Evolutionary conservation across 164 flowering plant genomes (phyloP).

Genomic region (Protea cynaroides): DNA sequence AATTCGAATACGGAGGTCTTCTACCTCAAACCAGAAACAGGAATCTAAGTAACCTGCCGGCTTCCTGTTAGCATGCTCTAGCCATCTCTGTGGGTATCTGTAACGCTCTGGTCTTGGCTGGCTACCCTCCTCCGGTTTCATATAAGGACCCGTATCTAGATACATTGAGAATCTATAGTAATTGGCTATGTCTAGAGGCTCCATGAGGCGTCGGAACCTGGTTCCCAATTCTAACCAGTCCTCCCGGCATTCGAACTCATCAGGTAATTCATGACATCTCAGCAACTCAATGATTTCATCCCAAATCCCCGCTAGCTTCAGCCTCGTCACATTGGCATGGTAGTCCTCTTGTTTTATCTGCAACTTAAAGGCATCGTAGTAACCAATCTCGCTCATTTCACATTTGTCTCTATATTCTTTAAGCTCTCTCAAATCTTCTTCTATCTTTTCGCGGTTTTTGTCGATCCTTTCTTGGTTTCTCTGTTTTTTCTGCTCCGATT

Average conservation of each 20-base stretch:
- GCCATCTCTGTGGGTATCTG: conserved; percentile 59
- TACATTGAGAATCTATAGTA: conserved; percentile 65
- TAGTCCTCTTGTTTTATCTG: too few relatives aligned
- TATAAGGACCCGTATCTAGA: conserved; percentile 65
- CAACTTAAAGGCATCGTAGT: too few relatives aligned
- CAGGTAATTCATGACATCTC: too few relatives aligned
- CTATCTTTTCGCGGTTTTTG: conserved; percentile 29
- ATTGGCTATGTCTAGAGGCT: conserved; percentile 84
- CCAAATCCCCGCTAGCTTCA: too few relatives aligned
- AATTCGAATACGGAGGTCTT: too few relatives aligned
- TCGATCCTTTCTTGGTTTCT: conserved; percentile 38
- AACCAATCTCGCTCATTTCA: conserved; percentile 38
- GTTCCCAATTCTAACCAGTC: too few relatives aligned
- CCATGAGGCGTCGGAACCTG: too few relatives aligned
- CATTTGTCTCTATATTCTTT: conserved; percentile 33
- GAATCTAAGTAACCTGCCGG: conserved; percentile 32
- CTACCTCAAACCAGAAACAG: conserved; percentile 61
- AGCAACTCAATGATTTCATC: too few relatives aligned
- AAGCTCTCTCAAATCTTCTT: conserved; percentile 23
- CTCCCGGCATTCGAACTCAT: too few relatives aligned
- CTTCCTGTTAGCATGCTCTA: conserved; percentile 30
- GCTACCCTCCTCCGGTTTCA: too few relatives aligned
- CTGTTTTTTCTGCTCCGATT: too few relatives aligned
- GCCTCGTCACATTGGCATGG: too few relatives aligned
- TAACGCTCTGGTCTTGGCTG: conserved; percentile 66